A percentile compares a stretch with the other conserved stretches of the same genome.
These are phyloP conservation scores for Suillus variegatus DNA, from an alignment of 768 basidiomycete species.

Conservation along the genomic window DNA sequence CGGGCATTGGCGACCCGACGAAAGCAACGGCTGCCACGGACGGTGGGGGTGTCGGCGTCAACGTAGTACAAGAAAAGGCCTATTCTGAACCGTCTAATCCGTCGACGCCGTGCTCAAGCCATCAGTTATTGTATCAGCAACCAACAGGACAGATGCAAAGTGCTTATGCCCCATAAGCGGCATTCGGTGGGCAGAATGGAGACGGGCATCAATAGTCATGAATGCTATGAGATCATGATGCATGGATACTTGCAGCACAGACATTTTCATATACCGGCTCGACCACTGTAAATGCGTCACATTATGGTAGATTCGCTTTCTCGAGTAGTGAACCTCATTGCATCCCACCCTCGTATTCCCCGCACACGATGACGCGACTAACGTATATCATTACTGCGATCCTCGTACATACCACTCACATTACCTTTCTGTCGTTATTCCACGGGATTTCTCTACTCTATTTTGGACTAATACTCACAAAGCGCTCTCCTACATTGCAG, in stretches of 20 bases:
- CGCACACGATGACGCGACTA: not conserved
- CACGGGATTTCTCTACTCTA: not conserved
- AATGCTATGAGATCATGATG: slow-evolving; percentile 5
- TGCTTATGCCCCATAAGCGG: slow-evolving; percentile 5
- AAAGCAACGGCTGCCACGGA: slow-evolving; percentile 74
- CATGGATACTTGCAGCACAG: not conserved
- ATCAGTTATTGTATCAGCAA: not conserved
- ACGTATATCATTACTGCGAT: not conserved
- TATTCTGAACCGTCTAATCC: slow-evolving; percentile 4
- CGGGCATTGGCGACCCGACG: slow-evolving; percentile 84
- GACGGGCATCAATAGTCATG: slow-evolving; percentile 1
- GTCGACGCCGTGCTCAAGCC: not conserved
- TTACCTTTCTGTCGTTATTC: not conserved
- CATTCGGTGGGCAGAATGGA: slow-evolving; percentile 11
- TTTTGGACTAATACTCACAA: not conserved
- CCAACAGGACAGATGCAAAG: slow-evolving; percentile 14
- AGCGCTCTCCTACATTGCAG: not conserved
- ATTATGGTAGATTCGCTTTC: not conserved
- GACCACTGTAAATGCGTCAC: not conserved
- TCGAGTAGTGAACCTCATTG: not conserved
- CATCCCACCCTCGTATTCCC: not conserved
- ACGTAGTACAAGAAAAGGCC: slow-evolving; percentile 27
- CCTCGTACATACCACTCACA: not conserved
- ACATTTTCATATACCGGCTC: not conserved
- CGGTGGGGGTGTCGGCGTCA: slow-evolving; percentile 22